A percentile compares a stretch with the other conserved stretches of the same genome.
Evolutionary conservation across 768 basidiomycete genomes (phyloP).

Genomic region (Myochromella boudieri): DNA sequence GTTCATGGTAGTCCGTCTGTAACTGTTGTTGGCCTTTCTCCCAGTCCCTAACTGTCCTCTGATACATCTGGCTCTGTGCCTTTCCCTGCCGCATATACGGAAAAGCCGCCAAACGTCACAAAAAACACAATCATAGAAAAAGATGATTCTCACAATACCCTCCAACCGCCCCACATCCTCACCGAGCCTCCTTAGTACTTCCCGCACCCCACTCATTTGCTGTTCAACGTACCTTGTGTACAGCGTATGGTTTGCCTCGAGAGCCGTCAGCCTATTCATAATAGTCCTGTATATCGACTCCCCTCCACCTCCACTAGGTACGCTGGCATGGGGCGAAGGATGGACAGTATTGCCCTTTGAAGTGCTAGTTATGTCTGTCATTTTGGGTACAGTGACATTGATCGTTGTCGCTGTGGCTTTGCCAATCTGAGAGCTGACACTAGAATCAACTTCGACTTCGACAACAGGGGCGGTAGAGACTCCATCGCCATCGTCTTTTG

Average conservation of each 20-base stretch:
- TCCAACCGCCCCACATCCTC: slow-evolving; percentile 80
- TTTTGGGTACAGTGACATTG: slow-evolving; percentile 1
- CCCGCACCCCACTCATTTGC: slow-evolving; percentile 74
- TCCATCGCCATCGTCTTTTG: no score
- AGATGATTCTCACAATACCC: slow-evolving; percentile 55
- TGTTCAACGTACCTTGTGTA: slow-evolving; percentile 87
- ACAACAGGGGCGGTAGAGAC: no score
- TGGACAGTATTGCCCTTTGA: no score
- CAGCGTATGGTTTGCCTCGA: slow-evolving; percentile 87
- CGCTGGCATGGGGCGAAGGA: no score
- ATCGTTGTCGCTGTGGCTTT: slow-evolving; percentile 2
- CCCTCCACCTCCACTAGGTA: slow-evolving; percentile 41
- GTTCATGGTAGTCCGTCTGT: slow-evolving; percentile 68
- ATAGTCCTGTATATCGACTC: slow-evolving; percentile 97
- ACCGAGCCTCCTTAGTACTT: slow-evolving; percentile 69
- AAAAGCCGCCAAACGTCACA: not conserved
- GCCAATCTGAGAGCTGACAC: no score
- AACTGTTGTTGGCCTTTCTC: slow-evolving; percentile 64
- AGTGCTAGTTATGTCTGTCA: no score
- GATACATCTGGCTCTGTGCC: slow-evolving; percentile 66
- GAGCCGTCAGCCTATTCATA: slow-evolving; percentile 83
- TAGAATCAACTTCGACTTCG: no score
- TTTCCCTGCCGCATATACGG: slow-evolving; percentile 47
- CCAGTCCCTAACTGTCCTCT: slow-evolving; percentile 64
- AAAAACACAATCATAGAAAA: not conserved